Evolutionary conservation across 306 rosid genomes (phyloP).

Genomic region (Glycyrrhiza uralensis): DNA sequence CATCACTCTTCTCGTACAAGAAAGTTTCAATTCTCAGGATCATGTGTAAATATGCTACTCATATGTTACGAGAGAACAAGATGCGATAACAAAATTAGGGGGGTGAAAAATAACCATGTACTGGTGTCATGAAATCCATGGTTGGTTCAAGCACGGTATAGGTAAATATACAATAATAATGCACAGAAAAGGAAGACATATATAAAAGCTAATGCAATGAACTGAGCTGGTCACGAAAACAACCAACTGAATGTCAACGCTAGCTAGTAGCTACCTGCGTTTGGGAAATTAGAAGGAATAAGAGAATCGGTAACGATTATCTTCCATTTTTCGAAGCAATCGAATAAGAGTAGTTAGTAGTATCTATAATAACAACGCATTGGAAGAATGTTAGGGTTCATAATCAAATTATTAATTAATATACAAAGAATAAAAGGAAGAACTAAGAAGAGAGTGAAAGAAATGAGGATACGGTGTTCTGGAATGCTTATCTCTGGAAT

Average conservation of each 20-base stretch:
- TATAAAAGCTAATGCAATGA: background rate
- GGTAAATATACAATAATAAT: background rate
- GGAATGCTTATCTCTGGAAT: slow-evolving; percentile 88
- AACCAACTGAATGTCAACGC: background rate
- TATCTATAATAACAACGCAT: background rate
- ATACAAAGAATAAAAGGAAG: too few relatives aligned
- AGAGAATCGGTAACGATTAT: background rate
- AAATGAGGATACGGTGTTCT: slow-evolving; percentile 86
- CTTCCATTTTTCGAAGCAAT: background rate
- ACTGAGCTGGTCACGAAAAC: background rate
- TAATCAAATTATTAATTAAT: background rate
- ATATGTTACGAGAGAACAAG: background rate
- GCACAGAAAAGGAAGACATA: background rate
- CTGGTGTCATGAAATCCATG: background rate
- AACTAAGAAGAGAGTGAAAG: too few relatives aligned
- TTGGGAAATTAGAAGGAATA: background rate
- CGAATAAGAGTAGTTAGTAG: background rate
- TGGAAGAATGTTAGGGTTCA: slow-evolving; percentile 17
- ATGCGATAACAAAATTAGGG: background rate
- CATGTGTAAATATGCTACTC: background rate
- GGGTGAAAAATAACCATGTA: background rate
- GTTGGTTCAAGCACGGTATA: background rate
- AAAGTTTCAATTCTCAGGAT: background rate
- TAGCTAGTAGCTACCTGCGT: background rate
- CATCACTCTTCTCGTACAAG: background rate